phyloP scores from a whole-genome alignment of 2,329 filamentous ascomycete species.

The Metarhizium anisopliae region DNA sequence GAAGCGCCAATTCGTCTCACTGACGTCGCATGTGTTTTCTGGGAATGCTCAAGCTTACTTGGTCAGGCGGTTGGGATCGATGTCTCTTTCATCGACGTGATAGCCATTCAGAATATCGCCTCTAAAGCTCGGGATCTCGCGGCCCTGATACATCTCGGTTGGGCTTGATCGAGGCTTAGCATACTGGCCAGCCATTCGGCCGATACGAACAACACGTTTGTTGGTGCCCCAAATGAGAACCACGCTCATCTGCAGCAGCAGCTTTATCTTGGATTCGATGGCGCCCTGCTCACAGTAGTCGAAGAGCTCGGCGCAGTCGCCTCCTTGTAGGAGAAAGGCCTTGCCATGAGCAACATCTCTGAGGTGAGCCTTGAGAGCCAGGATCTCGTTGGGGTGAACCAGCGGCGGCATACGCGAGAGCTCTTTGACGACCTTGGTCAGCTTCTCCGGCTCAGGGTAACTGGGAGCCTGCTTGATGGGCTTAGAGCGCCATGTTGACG shows the following conservation, averaged over 20 bases:
- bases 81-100: conserved; percentile 60
- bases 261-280: conserved; percentile 94
- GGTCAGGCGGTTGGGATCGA: conserved; percentile 78
- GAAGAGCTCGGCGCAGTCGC: conserved; percentile 95
- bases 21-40: no score
- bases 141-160: conserved; percentile 71
- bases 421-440: conserved; percentile 53
- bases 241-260: conserved; percentile 92
- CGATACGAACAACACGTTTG: conserved; percentile 84
- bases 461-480: conserved; percentile 69
- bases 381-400: conserved; percentile 73
- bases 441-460: conserved; percentile 54
- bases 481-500: conserved; percentile 65
- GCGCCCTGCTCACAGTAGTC: conserved; percentile 85
- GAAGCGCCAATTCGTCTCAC: not conserved
- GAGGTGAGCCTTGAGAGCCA: conserved; percentile 67
- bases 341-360: conserved; percentile 83
- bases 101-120: conserved; percentile 95
- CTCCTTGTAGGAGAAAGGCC: conserved; percentile 89
- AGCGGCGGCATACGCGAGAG: conserved; percentile 65
- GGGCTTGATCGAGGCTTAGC: conserved; percentile 90
- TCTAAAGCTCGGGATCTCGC: conserved; percentile 79
- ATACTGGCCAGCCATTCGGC: conserved; percentile 94
- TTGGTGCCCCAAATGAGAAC: conserved; percentile 83
- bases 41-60: conserved; percentile 31